Conservation (phyloP, 495 filamentous ascomycete species). For the Penicillium steckii region DNA sequence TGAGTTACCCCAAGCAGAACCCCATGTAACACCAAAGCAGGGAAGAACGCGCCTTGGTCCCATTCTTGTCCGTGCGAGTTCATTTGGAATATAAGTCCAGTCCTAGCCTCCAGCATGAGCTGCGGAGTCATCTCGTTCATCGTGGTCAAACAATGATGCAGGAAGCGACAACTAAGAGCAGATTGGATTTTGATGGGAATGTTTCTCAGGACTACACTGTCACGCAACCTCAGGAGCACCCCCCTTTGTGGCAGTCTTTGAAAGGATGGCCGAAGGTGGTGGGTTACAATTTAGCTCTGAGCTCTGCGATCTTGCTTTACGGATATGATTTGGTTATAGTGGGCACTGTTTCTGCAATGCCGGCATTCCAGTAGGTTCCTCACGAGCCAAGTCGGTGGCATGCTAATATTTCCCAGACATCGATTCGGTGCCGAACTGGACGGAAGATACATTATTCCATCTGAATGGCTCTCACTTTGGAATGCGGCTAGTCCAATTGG, state of each 20-base stretch:
- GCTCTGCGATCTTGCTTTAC: conserved; percentile 40
- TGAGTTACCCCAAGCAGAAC: conserved; percentile 1
- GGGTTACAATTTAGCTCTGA: conserved; percentile 29
- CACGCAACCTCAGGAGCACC: background rate
- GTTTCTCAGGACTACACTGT: background rate
- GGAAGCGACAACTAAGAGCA: background rate
- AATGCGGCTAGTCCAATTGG: conserved; percentile 38
- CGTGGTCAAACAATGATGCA: conserved; percentile 4
- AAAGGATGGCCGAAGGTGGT: conserved; percentile 24
- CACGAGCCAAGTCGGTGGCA: background rate
- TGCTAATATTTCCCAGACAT: conserved; percentile 18
- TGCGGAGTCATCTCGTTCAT: background rate
- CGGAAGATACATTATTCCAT: conserved; percentile 42
- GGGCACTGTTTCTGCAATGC: conserved; percentile 45
- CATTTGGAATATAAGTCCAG: background rate
- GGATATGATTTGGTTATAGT: conserved; percentile 52
- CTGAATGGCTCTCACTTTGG: conserved; percentile 49
- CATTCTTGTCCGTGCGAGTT: conserved; percentile 4
- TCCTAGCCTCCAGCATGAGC: background rate
- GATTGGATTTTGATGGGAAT: background rate
- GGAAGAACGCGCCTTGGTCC: background rate
- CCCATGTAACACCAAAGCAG: conserved; percentile 2
- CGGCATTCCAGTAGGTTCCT: conserved; percentile 34
- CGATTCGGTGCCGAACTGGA: conserved; percentile 33
- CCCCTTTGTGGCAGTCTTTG: conserved; percentile 19